Evolutionary conservation across 169 alveolate species (phyloP).

Genomic region (Plasmodium blacklocki): DNA sequence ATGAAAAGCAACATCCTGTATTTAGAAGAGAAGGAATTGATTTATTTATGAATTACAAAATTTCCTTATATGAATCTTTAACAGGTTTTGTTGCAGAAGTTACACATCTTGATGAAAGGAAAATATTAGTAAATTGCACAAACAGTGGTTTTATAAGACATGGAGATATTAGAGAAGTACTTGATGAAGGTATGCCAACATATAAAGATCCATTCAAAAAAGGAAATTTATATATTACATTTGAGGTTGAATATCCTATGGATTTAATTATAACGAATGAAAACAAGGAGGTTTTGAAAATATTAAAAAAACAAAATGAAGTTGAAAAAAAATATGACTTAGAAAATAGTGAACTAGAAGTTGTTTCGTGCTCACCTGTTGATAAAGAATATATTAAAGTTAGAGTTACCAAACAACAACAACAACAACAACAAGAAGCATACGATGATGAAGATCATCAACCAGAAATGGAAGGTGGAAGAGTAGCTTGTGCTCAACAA

Average conservation of each 20-base stretch:
- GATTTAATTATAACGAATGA: constrained; percentile 80
- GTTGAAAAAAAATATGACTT: constrained; percentile 45
- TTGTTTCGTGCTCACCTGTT: constrained; percentile 37
- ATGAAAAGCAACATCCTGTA: constrained; percentile 89
- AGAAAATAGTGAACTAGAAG: constrained; percentile 70
- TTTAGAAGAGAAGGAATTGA: constrained; percentile 97
- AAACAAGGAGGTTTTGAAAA: constrained; percentile 78
- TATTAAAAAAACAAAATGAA: constrained; percentile 65
- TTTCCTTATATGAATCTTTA: constrained; percentile 95
- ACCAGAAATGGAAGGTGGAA: constrained; percentile 72
- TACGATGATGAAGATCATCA: constrained; percentile 66
- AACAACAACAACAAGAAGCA: constrained; percentile 71
- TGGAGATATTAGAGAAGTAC: constrained; percentile 92
- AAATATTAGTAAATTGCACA: constrained; percentile 46
- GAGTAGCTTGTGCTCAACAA: constrained; percentile 73
- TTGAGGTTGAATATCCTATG: constrained; percentile 96
- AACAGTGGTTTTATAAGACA: constrained; percentile 60
- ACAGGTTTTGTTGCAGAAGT: constrained; percentile 94
- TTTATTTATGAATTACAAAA: constrained; percentile 90
- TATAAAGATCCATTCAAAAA: constrained; percentile 93
- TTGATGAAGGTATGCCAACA: constrained; percentile 97
- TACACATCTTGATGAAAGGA: constrained; percentile 96
- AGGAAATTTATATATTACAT: constrained; percentile 95
- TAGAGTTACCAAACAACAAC: constrained; percentile 50
- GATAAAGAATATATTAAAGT: constrained; percentile 54